phyloP scores from a whole-genome alignment of 2,329 filamentous ascomycete genomes.

The Plenodomus biglobosus region DNA sequence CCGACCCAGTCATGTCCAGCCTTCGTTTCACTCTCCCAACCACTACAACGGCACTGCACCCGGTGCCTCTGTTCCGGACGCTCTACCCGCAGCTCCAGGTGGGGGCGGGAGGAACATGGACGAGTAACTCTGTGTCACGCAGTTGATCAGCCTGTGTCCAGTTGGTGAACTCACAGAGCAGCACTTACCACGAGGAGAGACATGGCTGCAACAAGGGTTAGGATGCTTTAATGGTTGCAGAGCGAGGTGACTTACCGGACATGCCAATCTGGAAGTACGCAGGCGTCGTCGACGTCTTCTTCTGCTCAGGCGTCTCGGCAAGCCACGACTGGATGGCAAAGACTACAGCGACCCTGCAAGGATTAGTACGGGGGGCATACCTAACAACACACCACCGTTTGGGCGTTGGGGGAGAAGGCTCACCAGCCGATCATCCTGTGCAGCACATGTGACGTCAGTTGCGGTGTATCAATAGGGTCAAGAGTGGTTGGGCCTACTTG shows the following conservation, averaged over 20 bases:
- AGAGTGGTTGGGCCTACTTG: constrained; percentile 59
- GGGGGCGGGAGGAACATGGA: constrained; percentile 65
- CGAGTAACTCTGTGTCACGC: constrained; percentile 55
- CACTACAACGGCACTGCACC: constrained; percentile 50
- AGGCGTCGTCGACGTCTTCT: constrained; percentile 68
- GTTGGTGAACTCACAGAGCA: not conserved
- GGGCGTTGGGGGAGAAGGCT: constrained; percentile 15
- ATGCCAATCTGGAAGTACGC: constrained; percentile 75
- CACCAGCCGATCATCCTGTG: constrained; percentile 66
- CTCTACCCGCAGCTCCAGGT: constrained; percentile 34
- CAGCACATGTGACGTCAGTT: constrained; percentile 22
- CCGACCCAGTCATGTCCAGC: not conserved
- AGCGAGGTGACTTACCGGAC: constrained; percentile 62
- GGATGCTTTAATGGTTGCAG: not conserved
- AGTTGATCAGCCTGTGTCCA: constrained; percentile 10
- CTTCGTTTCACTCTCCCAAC: constrained; percentile 2
- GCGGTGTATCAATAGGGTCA: constrained; percentile 7
- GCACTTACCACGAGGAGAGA: constrained; percentile 50
- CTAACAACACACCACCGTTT: constrained; percentile 12
- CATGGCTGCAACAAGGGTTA: constrained; percentile 41
- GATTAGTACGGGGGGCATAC: constrained; percentile 13
- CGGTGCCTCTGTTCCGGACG: constrained; percentile 51
- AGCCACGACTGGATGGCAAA: constrained; percentile 77
- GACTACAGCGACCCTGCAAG: constrained; percentile 67
- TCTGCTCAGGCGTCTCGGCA: constrained; percentile 69